A percentile compares a stretch with the other conserved stretches of the same genome.
Evolutionary conservation across 306 rosid species (phyloP).

Genomic region (Prunus campanulata): DNA sequence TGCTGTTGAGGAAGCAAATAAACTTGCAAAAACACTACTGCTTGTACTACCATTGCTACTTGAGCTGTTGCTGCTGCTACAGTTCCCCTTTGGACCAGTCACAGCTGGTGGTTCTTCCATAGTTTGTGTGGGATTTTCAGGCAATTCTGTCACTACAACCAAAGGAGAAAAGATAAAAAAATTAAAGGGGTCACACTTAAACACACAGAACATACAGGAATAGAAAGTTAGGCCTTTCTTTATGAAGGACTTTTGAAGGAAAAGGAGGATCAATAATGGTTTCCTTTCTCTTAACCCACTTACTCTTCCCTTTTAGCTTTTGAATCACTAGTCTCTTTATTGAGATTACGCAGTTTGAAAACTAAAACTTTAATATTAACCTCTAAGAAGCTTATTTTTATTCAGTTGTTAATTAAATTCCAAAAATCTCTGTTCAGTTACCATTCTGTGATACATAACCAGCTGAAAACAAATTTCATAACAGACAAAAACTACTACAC

Average conservation of each 20-base stretch:
- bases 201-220: slow-evolving; percentile 14
- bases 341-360: slow-evolving; percentile 31
- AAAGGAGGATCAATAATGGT: slow-evolving; percentile 43
- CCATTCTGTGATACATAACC: slow-evolving; percentile 19
- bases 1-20: slow-evolving; percentile 70
- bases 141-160: slow-evolving; percentile 33
- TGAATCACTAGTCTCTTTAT: slow-evolving; percentile 38
- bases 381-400: slow-evolving; percentile 25
- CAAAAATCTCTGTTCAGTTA: slow-evolving; percentile 32
- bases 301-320: slow-evolving; percentile 43
- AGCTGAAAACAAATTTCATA: slow-evolving; percentile 39
- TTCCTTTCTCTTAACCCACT: slow-evolving; percentile 37
- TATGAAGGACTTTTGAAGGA: slow-evolving; percentile 26
- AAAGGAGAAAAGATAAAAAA: slow-evolving; percentile 10
- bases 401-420: slow-evolving; percentile 30
- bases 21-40: slow-evolving; percentile 68
- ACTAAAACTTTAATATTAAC: slow-evolving; percentile 22
- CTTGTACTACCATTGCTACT: slow-evolving; percentile 53
- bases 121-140: slow-evolving; percentile 39
- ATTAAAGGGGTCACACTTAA: slow-evolving; percentile 31
- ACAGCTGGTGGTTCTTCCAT: slow-evolving; percentile 47
- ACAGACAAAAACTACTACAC: slow-evolving; percentile 76
- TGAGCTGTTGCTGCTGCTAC: slow-evolving; percentile 53
- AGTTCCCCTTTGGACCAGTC: slow-evolving; percentile 39
- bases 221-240: slow-evolving; percentile 26